Percentiles rank a stretch among this genome's conserved stretches.
Evolutionary conservation across 208 protist species (phyloP).

Genomic region (Sergeia podlipaevii): DNA sequence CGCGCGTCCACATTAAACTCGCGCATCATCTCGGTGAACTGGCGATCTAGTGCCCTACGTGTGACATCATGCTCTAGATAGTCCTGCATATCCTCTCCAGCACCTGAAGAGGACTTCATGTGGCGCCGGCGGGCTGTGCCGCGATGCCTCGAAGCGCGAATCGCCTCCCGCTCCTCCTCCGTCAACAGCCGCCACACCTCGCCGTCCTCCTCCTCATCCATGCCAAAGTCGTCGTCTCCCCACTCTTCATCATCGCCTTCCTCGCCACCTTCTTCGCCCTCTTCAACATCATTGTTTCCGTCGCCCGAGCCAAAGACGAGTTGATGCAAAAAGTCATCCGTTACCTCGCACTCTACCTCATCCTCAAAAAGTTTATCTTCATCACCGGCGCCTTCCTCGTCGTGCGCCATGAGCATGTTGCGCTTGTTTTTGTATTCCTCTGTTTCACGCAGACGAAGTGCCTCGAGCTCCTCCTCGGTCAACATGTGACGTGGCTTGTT

Average conservation of each 20-base stretch:
- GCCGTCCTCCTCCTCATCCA: slow-evolving; percentile 14
- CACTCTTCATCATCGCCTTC: slow-evolving; percentile 15
- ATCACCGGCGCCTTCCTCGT: slow-evolving; percentile 38
- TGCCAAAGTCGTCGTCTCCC: slow-evolving; percentile 11
- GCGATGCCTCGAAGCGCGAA: slow-evolving; percentile 25
- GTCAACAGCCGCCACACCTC: slow-evolving; percentile 40
- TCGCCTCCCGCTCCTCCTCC: slow-evolving; percentile 39
- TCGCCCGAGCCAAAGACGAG: slow-evolving; percentile 54
- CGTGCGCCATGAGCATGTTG: slow-evolving; percentile 21
- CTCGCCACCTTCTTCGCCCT: slow-evolving; percentile 6
- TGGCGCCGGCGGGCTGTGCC: slow-evolving; percentile 28
- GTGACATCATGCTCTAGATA: slow-evolving; percentile 57
- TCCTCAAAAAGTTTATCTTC: slow-evolving; percentile 80
- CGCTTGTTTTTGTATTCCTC: slow-evolving; percentile 20
- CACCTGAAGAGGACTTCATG: neutral
- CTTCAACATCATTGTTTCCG: slow-evolving; percentile 5
- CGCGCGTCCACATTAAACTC: slow-evolving; percentile 69
- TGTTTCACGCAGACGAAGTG: slow-evolving; percentile 2
- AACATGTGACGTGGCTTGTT: neutral
- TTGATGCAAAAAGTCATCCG: slow-evolving; percentile 78
- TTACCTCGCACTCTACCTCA: slow-evolving; percentile 78
- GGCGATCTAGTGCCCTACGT: slow-evolving; percentile 41
- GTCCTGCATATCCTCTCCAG: slow-evolving; percentile 2
- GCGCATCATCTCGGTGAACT: slow-evolving; percentile 73
- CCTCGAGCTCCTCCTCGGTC: neutral